Conservation (phyloP, 2,329 filamentous ascomycete genomes). For the Alternaria rosae region DNA sequence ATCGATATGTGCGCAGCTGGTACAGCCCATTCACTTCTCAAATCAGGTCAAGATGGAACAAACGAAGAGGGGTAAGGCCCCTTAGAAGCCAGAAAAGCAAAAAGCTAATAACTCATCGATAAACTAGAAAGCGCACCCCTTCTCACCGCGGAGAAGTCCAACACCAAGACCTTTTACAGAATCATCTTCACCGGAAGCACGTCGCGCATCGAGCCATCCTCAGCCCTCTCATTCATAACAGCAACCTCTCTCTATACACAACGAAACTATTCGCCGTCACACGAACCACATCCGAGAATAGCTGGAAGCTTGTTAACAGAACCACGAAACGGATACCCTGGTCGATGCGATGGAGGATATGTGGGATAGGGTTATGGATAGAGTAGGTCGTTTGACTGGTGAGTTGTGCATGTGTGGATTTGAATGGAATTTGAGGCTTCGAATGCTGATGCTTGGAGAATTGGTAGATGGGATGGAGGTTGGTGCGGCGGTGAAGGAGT, state of each 20-base stretch:
- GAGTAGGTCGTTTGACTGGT: neutral
- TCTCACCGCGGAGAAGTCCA: neutral
- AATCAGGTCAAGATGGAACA: neutral
- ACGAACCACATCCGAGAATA: neutral
- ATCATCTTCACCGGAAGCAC: neutral
- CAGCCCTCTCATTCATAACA: neutral
- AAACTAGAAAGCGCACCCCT: neutral
- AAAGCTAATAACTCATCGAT: neutral
- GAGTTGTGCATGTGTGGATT: neutral
- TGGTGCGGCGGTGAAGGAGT: neutral
- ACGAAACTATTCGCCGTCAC: conserved; percentile 1
- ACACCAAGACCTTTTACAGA: neutral
- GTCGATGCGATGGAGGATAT: conserved; percentile 12
- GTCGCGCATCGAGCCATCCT: neutral
- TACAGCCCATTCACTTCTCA: neutral
- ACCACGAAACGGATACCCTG: neutral
- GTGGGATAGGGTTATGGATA: conserved; percentile 6
- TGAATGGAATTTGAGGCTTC: neutral
- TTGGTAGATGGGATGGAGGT: neutral
- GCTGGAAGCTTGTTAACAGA: neutral
- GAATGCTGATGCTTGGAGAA: neutral
- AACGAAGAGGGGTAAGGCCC: neutral
- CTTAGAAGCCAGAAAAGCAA: neutral
- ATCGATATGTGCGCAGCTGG: neutral
- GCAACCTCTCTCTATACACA: neutral